These are phyloP conservation scores for Ceratocystis diversiconidia DNA, from an alignment of 2,329 filamentous ascomycete species.

Conservation along the genomic window DNA sequence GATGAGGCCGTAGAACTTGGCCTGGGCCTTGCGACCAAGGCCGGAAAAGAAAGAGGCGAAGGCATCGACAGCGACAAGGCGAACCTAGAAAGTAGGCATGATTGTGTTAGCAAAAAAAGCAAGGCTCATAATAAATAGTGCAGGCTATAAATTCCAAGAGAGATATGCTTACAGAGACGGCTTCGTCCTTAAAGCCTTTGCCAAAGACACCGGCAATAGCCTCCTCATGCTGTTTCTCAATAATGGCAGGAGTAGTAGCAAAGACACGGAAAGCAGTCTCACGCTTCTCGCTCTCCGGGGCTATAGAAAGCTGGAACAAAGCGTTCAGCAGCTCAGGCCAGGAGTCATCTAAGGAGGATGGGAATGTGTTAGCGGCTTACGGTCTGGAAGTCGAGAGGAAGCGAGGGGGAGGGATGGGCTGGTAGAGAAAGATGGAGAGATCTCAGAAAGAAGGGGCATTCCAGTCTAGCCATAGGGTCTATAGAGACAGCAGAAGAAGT, in stretches of 20 bases:
- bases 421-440: too few relatives aligned
- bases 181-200: constrained; percentile 80
- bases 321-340: constrained; percentile 83
- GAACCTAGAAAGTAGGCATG: constrained; percentile 43
- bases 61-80: constrained; percentile 87
- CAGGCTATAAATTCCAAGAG: neutral
- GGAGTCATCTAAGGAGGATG: constrained; percentile 46
- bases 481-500: too few relatives aligned
- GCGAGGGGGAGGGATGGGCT: too few relatives aligned
- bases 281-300: constrained; percentile 64
- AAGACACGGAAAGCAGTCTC: constrained; percentile 94
- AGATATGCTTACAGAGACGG: constrained; percentile 50
- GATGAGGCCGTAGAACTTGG: constrained; percentile 75
- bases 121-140: neutral
- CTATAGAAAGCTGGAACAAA: constrained; percentile 83
- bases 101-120: neutral
- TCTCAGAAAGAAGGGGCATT: too few relatives aligned
- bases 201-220: constrained; percentile 80
- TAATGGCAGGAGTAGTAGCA: constrained; percentile 84
- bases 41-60: constrained; percentile 94
- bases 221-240: constrained; percentile 88
- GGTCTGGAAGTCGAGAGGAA: neutral
- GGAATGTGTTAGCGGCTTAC: neutral
- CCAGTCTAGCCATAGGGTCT: too few relatives aligned
- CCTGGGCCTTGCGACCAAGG: constrained; percentile 72